Conservation (phyloP, 192 early-diverging fungal species). For the Backusella australiensis region DNA sequence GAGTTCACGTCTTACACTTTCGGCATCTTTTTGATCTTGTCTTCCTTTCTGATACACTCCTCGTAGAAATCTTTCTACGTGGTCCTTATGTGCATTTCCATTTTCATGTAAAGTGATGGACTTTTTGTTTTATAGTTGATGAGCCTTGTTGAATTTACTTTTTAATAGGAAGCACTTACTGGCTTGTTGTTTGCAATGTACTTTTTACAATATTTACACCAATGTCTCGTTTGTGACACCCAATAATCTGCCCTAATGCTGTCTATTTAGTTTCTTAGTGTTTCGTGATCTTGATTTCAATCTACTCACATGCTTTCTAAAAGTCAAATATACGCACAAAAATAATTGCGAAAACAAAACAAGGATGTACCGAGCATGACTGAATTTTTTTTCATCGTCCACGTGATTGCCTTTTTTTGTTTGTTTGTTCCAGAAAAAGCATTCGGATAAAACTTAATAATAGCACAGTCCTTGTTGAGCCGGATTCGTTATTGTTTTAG, state of each 20-base stretch:
- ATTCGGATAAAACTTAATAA: no score
- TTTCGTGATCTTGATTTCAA: no score
- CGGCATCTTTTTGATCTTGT: constrained; percentile 50
- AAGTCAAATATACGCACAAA: background rate
- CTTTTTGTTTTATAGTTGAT: constrained; percentile 9
- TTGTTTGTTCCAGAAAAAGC: no score
- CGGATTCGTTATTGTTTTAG: no score
- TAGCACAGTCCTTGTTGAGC: no score
- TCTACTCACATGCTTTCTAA: background rate
- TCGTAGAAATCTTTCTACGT: constrained; percentile 71
- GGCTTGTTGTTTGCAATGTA: constrained; percentile 81
- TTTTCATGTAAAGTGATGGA: constrained; percentile 69
- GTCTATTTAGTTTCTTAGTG: background rate
- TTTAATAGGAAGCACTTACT: constrained; percentile 45
- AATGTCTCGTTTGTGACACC: constrained; percentile 79
- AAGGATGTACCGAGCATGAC: background rate
- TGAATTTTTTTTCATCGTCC: background rate
- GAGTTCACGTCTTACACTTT: constrained; percentile 58
- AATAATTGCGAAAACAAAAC: background rate
- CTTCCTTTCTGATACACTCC: constrained; percentile 58
- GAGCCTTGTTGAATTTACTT: background rate
- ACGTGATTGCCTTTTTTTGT: background rate
- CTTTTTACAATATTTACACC: constrained; percentile 82
- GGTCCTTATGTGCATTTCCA: constrained; percentile 82
- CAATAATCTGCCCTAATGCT: constrained; percentile 47